Evolutionary conservation across 345 rosid species (phyloP), one percentile per base, ranked within the genome.

Genomic region (Populus tremula): DNA sequence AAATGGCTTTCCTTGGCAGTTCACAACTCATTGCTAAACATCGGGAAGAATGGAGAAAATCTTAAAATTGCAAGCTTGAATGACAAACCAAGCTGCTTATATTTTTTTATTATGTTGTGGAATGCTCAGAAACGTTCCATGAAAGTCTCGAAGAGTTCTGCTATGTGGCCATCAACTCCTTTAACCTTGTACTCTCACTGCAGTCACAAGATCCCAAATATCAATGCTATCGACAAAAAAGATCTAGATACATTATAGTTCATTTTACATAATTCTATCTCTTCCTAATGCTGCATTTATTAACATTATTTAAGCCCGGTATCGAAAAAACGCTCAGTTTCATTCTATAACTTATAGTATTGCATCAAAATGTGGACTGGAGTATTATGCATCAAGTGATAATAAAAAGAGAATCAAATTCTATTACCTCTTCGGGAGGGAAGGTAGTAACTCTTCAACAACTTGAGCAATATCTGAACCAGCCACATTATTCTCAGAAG

Each of bases 381-480:
- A 43, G 47, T 43, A 43, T 33, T 7, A 45, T 13, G 5, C 21
- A 73, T 45, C n/a, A 3, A 71, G 12, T 71, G 8, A 33, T 5
- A 43, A 38, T 9, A 71, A 18, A 29, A 75, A 16, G 16, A 27
- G 23, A 12, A 33, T 47, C 13, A 7, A 13, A 73, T 6, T 21
- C 17, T 73, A 47, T 14, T 53, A 93, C 96, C 94, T 89, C 75
- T 80, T 81, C 3, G 89, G 75, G 71, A 90, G 72, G 45, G 85
- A 82, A 31, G 90, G 92, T 65, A 87, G 41, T 35, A 82, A 70
- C 81, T 84, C 85, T 79, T 87, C 76, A 17, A 87, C 80, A 61
- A 61, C 76, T 62, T 77, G 77, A 71, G 81, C 56, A 27, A 84
- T 64, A 47, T 54, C 75, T 1, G 85, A 56, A 75, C 77, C 81